Evolutionary conservation across 495 filamentous ascomycete genomes (phyloP).

Genomic region (Aspergillus sclerotiicarbonarius): DNA sequence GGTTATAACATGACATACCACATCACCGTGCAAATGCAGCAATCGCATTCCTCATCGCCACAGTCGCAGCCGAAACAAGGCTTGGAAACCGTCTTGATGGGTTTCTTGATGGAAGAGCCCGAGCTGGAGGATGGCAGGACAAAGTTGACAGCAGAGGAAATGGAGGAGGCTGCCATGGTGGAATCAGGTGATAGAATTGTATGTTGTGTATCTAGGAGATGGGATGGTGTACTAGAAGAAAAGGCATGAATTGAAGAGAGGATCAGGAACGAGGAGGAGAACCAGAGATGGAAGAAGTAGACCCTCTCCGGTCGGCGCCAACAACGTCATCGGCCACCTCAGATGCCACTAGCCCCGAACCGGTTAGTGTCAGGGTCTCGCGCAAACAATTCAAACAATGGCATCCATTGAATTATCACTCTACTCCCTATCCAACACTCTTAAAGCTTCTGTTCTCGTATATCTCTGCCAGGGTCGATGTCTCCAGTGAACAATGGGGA

Average conservation of each 20-base stretch:
- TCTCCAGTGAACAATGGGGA: background rate
- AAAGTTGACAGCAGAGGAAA: constrained; percentile 27
- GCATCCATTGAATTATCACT: background rate
- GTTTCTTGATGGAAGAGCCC: constrained; percentile 36
- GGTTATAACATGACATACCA: constrained; percentile 1
- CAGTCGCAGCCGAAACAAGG: constrained; percentile 48
- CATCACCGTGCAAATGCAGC: constrained; percentile 47
- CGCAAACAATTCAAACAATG: background rate
- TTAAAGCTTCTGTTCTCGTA: background rate
- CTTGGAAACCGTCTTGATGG: constrained; percentile 43
- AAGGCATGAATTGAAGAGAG: background rate
- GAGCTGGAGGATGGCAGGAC: constrained; percentile 36
- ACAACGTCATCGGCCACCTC: constrained; percentile 1
- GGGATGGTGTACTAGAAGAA: background rate
- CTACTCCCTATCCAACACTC: background rate
- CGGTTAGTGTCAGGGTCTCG: background rate
- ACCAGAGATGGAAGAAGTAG: background rate
- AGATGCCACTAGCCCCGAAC: background rate
- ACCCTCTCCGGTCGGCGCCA: background rate
- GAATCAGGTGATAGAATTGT: background rate
- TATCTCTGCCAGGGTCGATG: background rate
- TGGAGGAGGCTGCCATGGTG: constrained; percentile 19
- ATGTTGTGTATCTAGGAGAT: background rate
- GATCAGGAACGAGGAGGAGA: constrained; percentile 1
- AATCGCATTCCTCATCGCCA: constrained; percentile 44